Base-by-base conservation (phyloP, 495 filamentous ascomycete genomes). In the Aspergillus olivimuriae region DNA sequence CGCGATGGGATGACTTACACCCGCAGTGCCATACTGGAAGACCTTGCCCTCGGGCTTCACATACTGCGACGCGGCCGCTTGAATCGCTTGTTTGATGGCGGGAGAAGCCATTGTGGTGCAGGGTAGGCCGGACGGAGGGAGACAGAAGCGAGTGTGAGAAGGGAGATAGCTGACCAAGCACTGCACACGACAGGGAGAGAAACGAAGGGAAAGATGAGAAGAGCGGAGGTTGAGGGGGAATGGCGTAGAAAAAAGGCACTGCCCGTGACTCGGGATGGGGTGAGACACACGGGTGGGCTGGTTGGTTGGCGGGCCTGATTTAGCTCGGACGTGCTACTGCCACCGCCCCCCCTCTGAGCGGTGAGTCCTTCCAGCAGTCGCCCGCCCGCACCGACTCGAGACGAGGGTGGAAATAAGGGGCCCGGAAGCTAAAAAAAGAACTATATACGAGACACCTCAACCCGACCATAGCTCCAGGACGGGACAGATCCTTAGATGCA, bases 11-110 rank as follows among this genome's bases (percentile, higher is more conserved):
- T n/a, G 36, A 73, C 82, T 65, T 70, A 86, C 82, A 39, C 92
- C 92, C 26, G 92, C 94, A 37, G 92, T 99, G 52, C 92, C 92
- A 78, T 99, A 99, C 51, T 82, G 76, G 68, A 94, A 97, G 22
- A 79, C 66, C 46, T 70, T 77, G 35, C 78, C 84, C 41, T 74
- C 73, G 2, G 84, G 80, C 64, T 87, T 89, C 19, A 83, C 75
- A 48, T 74, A 73, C 41, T 69, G 63, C 50, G 57, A 50, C 31
- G 66, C 67, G 19, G 69, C 69, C 42, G 67, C 59, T 36, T 62
- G 39, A 57, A 73, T 71, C 24, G 69, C 69, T 56, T 69, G 57
- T 50, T 66, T 65, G 43, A 70, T 45, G 53, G 62, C 61, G 22
- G 60, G 62, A 53, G 69, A 71, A 53, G 66, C 69, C 69, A 73